These are phyloP conservation scores for Immersiporthe knoxdaviesiana DNA, from an alignment of 2,329 filamentous ascomycete species.

Conservation along the genomic window DNA sequence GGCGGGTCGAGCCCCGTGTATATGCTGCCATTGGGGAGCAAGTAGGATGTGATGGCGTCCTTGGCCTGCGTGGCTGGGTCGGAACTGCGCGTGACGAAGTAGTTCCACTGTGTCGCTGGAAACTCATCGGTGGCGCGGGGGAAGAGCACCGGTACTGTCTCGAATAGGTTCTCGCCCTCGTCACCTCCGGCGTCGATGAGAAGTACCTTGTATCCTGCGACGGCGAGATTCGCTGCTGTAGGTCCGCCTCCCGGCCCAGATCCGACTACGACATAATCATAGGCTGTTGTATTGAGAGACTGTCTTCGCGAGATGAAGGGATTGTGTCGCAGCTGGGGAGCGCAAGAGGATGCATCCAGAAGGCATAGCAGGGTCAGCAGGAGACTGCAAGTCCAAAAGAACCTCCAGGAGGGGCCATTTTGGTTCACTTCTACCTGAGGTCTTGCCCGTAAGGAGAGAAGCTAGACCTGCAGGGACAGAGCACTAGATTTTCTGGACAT, in stretches of 20 bases:
- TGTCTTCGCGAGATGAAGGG: conserved; percentile 16
- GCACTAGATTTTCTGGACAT: background rate
- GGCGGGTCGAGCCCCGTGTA: conserved; percentile 60
- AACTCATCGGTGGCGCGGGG: conserved; percentile 59
- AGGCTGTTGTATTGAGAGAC: conserved; percentile 11
- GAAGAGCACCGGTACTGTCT: conserved; percentile 41
- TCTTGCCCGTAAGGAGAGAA: background rate
- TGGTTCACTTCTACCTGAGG: background rate
- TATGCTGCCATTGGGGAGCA: conserved; percentile 51
- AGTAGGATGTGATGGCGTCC: conserved; percentile 63
- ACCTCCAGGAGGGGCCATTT: background rate
- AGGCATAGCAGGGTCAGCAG: background rate
- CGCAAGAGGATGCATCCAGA: background rate
- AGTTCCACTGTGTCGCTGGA: conserved; percentile 61
- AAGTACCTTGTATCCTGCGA: conserved; percentile 24
- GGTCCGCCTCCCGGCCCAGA: conserved; percentile 27
- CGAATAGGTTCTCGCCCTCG: conserved; percentile 45
- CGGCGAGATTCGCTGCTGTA: conserved; percentile 22
- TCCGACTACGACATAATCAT: conserved; percentile 28
- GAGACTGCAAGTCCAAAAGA: background rate
- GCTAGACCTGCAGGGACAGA: background rate
- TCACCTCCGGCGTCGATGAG: conserved; percentile 61
- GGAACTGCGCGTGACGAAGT: conserved; percentile 65
- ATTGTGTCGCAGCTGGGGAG: background rate
- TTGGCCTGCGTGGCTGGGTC: conserved; percentile 55